Evolutionary conservation across 768 basidiomycete genomes (phyloP).

Genomic region (Tephrocybe rancida): DNA sequence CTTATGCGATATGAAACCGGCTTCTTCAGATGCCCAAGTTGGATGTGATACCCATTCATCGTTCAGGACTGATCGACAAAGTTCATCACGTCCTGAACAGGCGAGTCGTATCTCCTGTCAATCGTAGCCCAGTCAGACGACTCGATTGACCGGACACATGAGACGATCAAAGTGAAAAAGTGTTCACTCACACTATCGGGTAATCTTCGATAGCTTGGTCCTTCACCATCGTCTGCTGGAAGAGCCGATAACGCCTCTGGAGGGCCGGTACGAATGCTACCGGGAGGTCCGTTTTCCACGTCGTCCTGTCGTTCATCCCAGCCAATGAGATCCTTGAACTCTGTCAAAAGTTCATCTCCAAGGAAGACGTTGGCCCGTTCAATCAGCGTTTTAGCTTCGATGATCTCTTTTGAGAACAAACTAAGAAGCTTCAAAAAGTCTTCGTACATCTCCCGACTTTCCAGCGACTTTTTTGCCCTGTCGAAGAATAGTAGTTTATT

Average conservation of each 20-base stretch:
- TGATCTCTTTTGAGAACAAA: slow-evolving; percentile 89
- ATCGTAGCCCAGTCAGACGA: slow-evolving; percentile 7
- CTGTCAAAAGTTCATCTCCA: slow-evolving; percentile 75
- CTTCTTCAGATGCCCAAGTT: slow-evolving; percentile 96
- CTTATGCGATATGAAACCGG: slow-evolving; percentile 93
- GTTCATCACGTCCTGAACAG: slow-evolving; percentile 92
- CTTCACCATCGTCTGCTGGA: slow-evolving; percentile 82
- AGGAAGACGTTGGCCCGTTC: slow-evolving; percentile 82
- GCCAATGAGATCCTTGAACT: slow-evolving; percentile 87
- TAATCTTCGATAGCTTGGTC: slow-evolving; percentile 91
- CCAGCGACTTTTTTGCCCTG: slow-evolving; percentile 80
- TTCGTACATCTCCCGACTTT: slow-evolving; percentile 78
- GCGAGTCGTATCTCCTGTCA: slow-evolving; percentile 83
- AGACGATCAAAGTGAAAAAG: slow-evolving; percentile 4
- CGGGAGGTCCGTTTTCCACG: slow-evolving; percentile 71
- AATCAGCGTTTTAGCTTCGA: slow-evolving; percentile 82
- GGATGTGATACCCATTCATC: slow-evolving; percentile 99
- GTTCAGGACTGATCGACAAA: slow-evolving; percentile 95
- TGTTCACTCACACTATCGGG: slow-evolving; percentile 76
- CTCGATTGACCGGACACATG: neutral
- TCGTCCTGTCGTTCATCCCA: slow-evolving; percentile 70
- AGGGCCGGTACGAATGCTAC: slow-evolving; percentile 74
- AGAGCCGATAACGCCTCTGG: slow-evolving; percentile 78
- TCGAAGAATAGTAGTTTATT: slow-evolving; percentile 96
- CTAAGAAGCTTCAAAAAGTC: slow-evolving; percentile 94